A percentile compares a stretch with the other conserved stretches of the same genome.
These are phyloP conservation scores for Anthoceros angustus DNA, from an alignment of 225 moss, liverwort and hornwort genomes.

Conservation along the genomic window DNA sequence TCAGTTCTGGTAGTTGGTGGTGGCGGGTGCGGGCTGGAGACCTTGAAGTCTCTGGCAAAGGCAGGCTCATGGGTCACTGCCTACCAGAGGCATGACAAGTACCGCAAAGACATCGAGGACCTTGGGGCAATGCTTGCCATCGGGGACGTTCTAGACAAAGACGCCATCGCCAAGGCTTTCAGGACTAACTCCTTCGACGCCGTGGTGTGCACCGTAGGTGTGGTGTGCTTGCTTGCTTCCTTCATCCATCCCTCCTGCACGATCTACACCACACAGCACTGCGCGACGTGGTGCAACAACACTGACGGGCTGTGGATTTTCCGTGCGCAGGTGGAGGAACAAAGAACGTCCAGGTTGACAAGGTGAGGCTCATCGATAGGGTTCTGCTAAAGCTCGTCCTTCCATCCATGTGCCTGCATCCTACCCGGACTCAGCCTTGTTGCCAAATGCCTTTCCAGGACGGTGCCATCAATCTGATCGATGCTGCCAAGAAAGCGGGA, in stretches of 20 bases:
- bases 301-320: constrained; percentile 6
- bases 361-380: constrained; percentile 27
- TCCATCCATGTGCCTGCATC: background rate
- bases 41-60: constrained; percentile 52
- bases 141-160: constrained; percentile 66
- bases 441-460: constrained; percentile 26
- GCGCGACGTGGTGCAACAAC: constrained; percentile 5
- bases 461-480: constrained; percentile 82
- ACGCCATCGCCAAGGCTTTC: constrained; percentile 55
- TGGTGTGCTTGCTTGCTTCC: constrained; percentile 6
- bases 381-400: constrained; percentile 3
- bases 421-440: constrained; percentile 9
- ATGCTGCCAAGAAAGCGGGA: constrained; percentile 80
- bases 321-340: constrained; percentile 60
- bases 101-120: constrained; percentile 79
- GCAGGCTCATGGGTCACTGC: constrained; percentile 98
- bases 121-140: constrained; percentile 94
- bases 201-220: constrained; percentile 83
- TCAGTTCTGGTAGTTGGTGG: constrained; percentile 96
- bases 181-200: constrained; percentile 74
- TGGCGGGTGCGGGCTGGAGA: constrained; percentile 88
- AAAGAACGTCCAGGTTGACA: constrained; percentile 48
- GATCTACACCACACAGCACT: background rate
- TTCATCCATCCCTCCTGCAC: background rate
- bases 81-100: constrained; percentile 87